Evolutionary conservation across 257 asterid genomes (phyloP).

Genomic region (Eustoma russellianum): DNA sequence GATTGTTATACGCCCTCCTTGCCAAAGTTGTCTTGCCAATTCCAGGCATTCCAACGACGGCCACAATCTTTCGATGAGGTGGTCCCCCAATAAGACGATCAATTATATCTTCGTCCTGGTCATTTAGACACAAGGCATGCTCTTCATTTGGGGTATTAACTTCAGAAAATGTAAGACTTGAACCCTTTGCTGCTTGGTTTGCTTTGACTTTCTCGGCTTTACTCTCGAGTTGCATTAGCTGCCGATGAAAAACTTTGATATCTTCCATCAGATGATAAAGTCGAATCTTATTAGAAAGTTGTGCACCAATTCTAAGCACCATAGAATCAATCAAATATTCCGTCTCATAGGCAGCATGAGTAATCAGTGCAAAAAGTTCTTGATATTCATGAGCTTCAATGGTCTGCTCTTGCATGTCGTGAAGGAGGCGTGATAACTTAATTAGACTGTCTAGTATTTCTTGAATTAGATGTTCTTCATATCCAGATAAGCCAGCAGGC

Average conservation of each 20-base stretch:
- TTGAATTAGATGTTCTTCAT: not conserved
- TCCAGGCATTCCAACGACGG: conserved; percentile 11
- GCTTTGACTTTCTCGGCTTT: not conserved
- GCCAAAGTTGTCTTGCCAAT: conserved; percentile 8
- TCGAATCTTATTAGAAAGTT: not conserved
- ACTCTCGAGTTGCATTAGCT: not conserved
- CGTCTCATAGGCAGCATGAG: not conserved
- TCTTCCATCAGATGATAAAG: not conserved
- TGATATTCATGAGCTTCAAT: not conserved
- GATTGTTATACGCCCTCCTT: not conserved
- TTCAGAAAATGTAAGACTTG: not conserved
- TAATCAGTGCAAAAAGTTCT: not conserved
- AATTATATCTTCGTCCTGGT: not conserved
- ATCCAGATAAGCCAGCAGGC: not conserved
- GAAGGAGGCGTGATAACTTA: not conserved
- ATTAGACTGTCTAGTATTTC: not conserved
- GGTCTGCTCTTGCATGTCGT: not conserved
- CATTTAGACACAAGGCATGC: not conserved
- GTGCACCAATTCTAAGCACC: not conserved
- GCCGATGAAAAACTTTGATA: too few species aligned
- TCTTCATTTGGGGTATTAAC: not conserved
- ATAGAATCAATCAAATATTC: conserved; percentile 5
- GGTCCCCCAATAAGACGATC: not conserved
- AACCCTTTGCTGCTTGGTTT: not conserved
- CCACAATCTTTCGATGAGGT: not conserved